Evolutionary conservation across 1,284 basidiomycete genomes (phyloP).

Genomic region (Chalciporus sp.): DNA sequence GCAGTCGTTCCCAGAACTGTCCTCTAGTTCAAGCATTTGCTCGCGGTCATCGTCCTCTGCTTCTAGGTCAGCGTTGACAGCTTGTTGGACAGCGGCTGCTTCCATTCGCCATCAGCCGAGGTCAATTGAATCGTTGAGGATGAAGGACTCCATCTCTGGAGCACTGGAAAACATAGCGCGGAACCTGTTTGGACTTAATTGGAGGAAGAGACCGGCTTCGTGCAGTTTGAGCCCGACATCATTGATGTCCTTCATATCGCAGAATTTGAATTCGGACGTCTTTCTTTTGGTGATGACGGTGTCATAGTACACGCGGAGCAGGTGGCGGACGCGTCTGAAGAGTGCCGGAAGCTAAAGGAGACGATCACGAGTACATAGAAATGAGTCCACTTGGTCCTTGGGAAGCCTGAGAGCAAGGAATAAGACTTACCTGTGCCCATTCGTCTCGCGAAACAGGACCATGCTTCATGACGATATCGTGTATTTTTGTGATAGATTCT

Average conservation of each 20-base stretch:
- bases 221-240: conserved; percentile 31
- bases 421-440: conserved; percentile 9
- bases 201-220: conserved; percentile 27
- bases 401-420: background rate
- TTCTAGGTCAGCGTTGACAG: conserved; percentile 25
- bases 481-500: conserved; percentile 17
- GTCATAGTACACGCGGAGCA: conserved; percentile 34
- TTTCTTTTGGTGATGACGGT: conserved; percentile 13
- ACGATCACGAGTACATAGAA: no score
- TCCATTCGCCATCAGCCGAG: conserved; percentile 26
- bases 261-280: conserved; percentile 26
- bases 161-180: conserved; percentile 20
- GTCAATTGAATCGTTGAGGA: conserved; percentile 33
- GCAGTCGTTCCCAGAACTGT: conserved; percentile 21
- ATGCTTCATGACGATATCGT: conserved; percentile 21
- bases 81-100: conserved; percentile 12
- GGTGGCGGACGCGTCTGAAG: conserved; percentile 26
- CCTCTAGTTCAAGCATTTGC: conserved; percentile 10
- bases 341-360: conserved; percentile 22
- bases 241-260: conserved; percentile 26
- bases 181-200: conserved; percentile 26
- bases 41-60: conserved; percentile 24
- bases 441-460: conserved; percentile 12
- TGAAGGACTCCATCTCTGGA: conserved; percentile 22
- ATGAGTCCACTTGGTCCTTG: no score